Evolutionary conservation across 176 grass and related monocot genomes (phyloP).

Genomic region (Urochloa ruziziensis): DNA sequence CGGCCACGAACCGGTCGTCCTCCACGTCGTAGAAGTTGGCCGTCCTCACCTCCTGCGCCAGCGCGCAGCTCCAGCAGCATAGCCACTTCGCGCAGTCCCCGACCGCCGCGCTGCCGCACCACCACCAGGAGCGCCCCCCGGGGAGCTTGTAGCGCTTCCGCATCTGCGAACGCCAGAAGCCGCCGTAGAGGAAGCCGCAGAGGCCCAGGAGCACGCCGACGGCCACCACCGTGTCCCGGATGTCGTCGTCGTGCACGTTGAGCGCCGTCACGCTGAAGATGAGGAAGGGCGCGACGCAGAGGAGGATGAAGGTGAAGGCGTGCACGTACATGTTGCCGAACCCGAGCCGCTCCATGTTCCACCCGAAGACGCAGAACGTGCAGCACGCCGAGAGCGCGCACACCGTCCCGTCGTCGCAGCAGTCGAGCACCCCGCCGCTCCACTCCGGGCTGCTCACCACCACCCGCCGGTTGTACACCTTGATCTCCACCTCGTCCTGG

Average conservation of each 20-base stretch:
- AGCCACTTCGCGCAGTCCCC: conserved; percentile 77
- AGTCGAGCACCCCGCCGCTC: conserved; percentile 86
- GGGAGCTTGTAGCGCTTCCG: conserved; percentile 83
- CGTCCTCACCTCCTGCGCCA: conserved; percentile 93
- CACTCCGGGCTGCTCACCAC: conserved; percentile 80
- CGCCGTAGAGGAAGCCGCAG: conserved; percentile 83
- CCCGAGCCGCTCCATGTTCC: conserved; percentile 98
- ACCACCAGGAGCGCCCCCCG: conserved; percentile 12
- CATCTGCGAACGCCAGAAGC: conserved; percentile 90
- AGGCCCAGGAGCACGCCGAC: conserved; percentile 54
- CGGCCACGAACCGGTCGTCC: conserved; percentile 51
- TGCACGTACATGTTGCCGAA: conserved; percentile 99
- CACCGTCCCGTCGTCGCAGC: conserved; percentile 76
- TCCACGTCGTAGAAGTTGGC: conserved; percentile 90
- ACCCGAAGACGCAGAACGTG: conserved; percentile 89
- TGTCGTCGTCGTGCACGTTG: conserved; percentile 58
- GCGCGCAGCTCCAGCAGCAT: conserved; percentile 83
- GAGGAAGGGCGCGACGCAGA: conserved; percentile 62
- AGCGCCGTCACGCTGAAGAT: conserved; percentile 78
- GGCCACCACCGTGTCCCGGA: conserved; percentile 45
- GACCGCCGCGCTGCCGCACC: conserved; percentile 29
- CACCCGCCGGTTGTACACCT: conserved; percentile 61
- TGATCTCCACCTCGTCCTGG: conserved; percentile 43
- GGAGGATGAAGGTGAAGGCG: conserved; percentile 71
- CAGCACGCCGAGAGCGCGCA: conserved; percentile 64